Conservation (phyloP, 75 land plant genomes). For the Pinus tabuliformis region DNA sequence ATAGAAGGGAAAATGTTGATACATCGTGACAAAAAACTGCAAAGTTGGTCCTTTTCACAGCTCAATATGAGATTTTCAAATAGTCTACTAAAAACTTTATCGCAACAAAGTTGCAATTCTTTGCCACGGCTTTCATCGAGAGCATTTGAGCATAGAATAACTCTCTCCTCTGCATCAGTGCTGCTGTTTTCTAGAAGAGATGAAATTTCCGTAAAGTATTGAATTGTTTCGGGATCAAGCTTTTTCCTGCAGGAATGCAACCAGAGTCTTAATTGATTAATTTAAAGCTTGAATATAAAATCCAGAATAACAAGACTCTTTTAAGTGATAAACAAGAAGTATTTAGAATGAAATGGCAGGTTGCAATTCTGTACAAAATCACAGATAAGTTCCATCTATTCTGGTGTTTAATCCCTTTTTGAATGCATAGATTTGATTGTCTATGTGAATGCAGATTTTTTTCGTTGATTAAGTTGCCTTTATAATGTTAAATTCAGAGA, state of each 20-base stretch:
- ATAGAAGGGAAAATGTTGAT: conserved; percentile 47
- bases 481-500: too few species aligned
- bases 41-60: conserved; percentile 60
- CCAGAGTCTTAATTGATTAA: background rate
- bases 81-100: conserved; percentile 69
- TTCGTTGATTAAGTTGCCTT: too few species aligned
- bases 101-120: conserved; percentile 80
- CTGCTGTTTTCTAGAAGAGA: conserved; percentile 57
- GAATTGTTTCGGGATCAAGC: conserved; percentile 72
- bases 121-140: conserved; percentile 88
- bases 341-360: background rate
- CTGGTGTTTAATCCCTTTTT: background rate
- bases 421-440: background rate
- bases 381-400: background rate
- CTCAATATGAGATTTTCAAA: conserved; percentile 66
- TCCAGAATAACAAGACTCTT: background rate
- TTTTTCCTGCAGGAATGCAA: conserved; percentile 45
- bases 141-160: conserved; percentile 73
- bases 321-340: background rate
- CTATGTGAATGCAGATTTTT: background rate
- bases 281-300: background rate
- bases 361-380: background rate
- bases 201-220: conserved; percentile 78
- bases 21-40: conserved; percentile 55
- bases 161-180: conserved; percentile 70